Evolutionary conservation across 345 rosid genomes (phyloP), one percentile per base, ranked within the genome.

Genomic region (Lumnitzera racemosa): DNA sequence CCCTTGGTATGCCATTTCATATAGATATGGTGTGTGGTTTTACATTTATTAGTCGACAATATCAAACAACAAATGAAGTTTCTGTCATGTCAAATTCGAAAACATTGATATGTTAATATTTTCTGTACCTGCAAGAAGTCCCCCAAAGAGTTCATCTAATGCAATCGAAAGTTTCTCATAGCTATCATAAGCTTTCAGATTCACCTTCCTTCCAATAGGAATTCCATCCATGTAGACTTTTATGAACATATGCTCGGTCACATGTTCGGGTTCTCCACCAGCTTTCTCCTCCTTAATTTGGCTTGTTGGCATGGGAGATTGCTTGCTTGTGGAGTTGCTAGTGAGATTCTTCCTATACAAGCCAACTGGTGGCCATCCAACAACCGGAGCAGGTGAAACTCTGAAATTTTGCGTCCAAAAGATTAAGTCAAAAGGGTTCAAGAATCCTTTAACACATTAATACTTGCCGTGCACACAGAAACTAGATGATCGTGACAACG

Each of bases 321-420:
- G 61, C 65, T 65, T 72, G 51, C 71, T 43, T 17, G 41, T 43
- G 61, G 51, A 54, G 67, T 55, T 59, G 52, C 62, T 56, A 13
- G 72, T 65, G 55, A 70, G 25, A 46, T 73, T 76, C 67, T 68
- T 79, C 70, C 83, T 73, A 68, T 59, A 79, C 24, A 78, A 70
- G 24, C 74, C 52, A 12, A 79, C 41, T 10, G 83, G 83, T n/a
- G 83, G 83, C 83, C 83, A 79, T 17, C 83, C 83, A 5, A 73
- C 72, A 2, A 71, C 72, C 41, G 74, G 54, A 25, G 72, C 56
- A 24, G 51, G 11, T 25, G 72, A 69, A 55, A 31, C 61, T 64
- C 82, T 78, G 77, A 36, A 72, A 63, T 27, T 57, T 16, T 53
- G 4, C 16, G 49, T 53, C 12, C 43, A 57, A 60, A 54, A 46